phyloP scores from a whole-genome alignment of 352 stramenopile species.

The Phytopythium chamaehyphon region DNA sequence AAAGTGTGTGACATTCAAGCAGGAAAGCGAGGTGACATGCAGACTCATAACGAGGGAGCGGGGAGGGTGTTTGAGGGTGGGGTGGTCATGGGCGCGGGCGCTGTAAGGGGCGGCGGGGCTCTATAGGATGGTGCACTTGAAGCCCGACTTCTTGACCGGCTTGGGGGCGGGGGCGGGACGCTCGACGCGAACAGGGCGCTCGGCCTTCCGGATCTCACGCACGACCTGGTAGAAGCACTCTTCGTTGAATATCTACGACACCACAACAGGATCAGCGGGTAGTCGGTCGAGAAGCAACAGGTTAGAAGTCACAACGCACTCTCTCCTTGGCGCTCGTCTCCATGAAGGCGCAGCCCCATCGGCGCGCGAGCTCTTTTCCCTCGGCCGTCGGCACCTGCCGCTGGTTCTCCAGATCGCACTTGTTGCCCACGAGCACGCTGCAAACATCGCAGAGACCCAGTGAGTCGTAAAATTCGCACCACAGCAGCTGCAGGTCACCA shows the following conservation, averaged over 20 bases:
- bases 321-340: conserved; percentile 87
- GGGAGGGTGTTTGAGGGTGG: not conserved
- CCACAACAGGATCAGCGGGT: not conserved
- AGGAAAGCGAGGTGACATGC: conserved; percentile 1
- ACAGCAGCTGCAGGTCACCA: not conserved
- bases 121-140: conserved; percentile 54
- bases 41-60: conserved; percentile 3
- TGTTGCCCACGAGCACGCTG: conserved; percentile 86
- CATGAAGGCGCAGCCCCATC: conserved; percentile 86
- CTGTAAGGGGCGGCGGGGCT: conserved; percentile 12
- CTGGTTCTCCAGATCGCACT: conserved; percentile 79
- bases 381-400: conserved; percentile 65
- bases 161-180: conserved; percentile 44
- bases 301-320: conserved; percentile 27
- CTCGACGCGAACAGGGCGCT: conserved; percentile 51
- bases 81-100: not conserved
- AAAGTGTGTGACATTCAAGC: conserved; percentile 4
- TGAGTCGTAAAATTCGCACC: not conserved
- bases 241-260: conserved; percentile 77
- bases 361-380: conserved; percentile 57
- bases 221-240: conserved; percentile 90
- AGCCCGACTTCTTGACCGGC: conserved; percentile 58
- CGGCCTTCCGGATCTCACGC: conserved; percentile 79
- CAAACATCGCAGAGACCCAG: not conserved
- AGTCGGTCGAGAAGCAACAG: conserved; percentile 7